A percentile compares a stretch with the other conserved stretches of the same genome.
Evolutionary conservation across 352 stramenopile genomes (phyloP).

Genomic region (Pythium coloratum): DNA sequence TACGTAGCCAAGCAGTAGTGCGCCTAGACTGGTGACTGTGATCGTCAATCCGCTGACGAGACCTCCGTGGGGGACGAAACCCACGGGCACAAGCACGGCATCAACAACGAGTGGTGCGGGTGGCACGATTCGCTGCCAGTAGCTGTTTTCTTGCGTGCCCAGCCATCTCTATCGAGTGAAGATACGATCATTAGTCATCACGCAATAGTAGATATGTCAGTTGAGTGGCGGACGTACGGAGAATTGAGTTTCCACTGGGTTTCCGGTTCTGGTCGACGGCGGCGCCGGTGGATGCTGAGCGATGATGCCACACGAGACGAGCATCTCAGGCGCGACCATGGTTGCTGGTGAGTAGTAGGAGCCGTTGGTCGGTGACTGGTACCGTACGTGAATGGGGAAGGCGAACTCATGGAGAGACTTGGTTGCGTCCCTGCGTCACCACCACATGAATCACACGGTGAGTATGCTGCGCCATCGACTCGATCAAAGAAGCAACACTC

Average conservation of each 20-base stretch:
- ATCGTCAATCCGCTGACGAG: slow-evolving; percentile 29
- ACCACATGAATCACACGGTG: not conserved
- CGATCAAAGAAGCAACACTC: not conserved
- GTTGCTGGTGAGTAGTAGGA: slow-evolving; percentile 24
- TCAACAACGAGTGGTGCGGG: not conserved
- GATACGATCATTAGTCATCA: not conserved
- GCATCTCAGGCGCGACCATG: slow-evolving; percentile 26
- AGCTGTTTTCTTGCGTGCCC: not conserved
- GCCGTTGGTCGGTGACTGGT: slow-evolving; percentile 35
- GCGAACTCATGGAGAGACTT: slow-evolving; percentile 7
- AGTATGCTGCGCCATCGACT: not conserved
- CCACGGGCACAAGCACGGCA: slow-evolving; percentile 20
- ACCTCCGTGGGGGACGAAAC: slow-evolving; percentile 16
- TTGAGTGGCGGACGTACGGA: slow-evolving; percentile 1
- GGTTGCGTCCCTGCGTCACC: not conserved
- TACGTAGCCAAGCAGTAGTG: slow-evolving; percentile 26
- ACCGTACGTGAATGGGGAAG: slow-evolving; percentile 37
- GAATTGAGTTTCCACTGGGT: not conserved
- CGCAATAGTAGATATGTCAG: not conserved
- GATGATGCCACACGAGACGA: slow-evolving; percentile 15
- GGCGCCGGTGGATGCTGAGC: not conserved
- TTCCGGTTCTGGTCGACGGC: not conserved
- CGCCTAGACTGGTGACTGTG: slow-evolving; percentile 23
- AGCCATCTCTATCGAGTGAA: slow-evolving; percentile 7
- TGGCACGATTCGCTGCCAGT: slow-evolving; percentile 17